Base-by-base conservation (phyloP, 257 asterid genomes). In the Orobanche coerulescens region DNA sequence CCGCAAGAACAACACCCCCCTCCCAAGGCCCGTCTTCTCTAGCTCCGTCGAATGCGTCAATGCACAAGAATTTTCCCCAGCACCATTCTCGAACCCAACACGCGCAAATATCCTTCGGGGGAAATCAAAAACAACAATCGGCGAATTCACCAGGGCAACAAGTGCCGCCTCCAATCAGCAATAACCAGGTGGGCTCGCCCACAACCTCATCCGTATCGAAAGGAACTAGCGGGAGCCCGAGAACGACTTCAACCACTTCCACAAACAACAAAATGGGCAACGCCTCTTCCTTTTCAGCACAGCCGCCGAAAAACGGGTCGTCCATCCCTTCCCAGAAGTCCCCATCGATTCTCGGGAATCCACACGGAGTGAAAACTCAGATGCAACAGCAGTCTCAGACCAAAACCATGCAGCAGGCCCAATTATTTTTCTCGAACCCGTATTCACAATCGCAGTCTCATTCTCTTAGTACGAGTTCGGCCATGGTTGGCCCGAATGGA, bases 161-260 rank as follows among this genome's bases (percentile, higher is more conserved):
- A 40, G 47, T 10, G 15, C 14, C 37, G 10, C 36, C 84, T 8
- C 72, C 80, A 0, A 61, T 25, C 6, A 5, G 63, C 53, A 69
- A 39, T 61, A 75, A 69, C 65, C 94, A 79, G 76, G 77, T 83
- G 39, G 89, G 90, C 46, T 93, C 97, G 31, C 97, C 98, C 11
- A 84, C 98, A 3, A 84, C 84, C 63, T 88, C 96, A 1, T 78
- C 96, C 8, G 75, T 91, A 65, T 93, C 97, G 16, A 93, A 84
- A 75, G 95, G 95, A 44, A 84, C 94, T 15, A 48, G 85, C 80
- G 95, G 90, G 50, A 92, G 98, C 66, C 97, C 97, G 6, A 82
- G 97, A 65, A 75, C 78, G 12, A 74, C 79, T 42, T 64, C 74
- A 36, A 73, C 96, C 0, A 69, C 88, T 55, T 66, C 95, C 23